Conservation (phyloP, 768 basidiomycete species). For the Naganishia vishniacii region DNA sequence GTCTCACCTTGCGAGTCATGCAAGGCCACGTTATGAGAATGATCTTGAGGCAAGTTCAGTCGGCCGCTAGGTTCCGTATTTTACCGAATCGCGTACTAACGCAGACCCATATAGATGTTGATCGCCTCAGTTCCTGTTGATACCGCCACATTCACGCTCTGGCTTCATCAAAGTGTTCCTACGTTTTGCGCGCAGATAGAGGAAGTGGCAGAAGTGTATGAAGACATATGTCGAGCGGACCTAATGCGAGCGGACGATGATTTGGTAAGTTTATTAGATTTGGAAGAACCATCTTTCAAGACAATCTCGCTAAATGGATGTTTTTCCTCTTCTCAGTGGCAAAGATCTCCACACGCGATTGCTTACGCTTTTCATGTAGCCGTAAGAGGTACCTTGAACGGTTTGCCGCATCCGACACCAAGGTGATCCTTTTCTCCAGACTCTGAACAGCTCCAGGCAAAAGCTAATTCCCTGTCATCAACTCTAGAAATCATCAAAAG, state of each 20-base stretch:
- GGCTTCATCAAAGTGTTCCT: conserved; percentile 89
- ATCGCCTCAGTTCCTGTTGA: conserved; percentile 72
- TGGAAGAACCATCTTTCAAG: too few relatives aligned
- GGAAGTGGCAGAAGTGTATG: conserved; percentile 49
- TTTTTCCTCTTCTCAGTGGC: conserved; percentile 41
- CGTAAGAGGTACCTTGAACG: conserved; percentile 75
- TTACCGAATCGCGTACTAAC: background rate
- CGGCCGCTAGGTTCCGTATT: background rate
- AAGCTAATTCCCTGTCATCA: background rate
- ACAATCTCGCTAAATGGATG: too few relatives aligned
- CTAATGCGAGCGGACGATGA: conserved; percentile 48
- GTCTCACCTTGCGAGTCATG: conserved; percentile 57
- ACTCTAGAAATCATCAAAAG: conserved; percentile 56
- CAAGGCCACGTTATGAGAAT: conserved; percentile 66
- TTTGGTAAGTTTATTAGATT: conserved; percentile 39
- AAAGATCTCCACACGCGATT: conserved; percentile 44
- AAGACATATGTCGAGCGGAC: conserved; percentile 44
- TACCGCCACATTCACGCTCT: conserved; percentile 77
- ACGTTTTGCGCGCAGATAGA: conserved; percentile 75
- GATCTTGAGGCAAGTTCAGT: conserved; percentile 60
- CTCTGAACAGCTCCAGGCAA: background rate
- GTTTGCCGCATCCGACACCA: conserved; percentile 77
- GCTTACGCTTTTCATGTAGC: conserved; percentile 76
- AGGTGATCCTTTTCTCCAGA: conserved; percentile 50
- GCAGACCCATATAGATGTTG: conserved; percentile 54